Base-by-base conservation (phyloP, 202 grass and related monocot species). In the Sporobolus alterniflorus region DNA sequence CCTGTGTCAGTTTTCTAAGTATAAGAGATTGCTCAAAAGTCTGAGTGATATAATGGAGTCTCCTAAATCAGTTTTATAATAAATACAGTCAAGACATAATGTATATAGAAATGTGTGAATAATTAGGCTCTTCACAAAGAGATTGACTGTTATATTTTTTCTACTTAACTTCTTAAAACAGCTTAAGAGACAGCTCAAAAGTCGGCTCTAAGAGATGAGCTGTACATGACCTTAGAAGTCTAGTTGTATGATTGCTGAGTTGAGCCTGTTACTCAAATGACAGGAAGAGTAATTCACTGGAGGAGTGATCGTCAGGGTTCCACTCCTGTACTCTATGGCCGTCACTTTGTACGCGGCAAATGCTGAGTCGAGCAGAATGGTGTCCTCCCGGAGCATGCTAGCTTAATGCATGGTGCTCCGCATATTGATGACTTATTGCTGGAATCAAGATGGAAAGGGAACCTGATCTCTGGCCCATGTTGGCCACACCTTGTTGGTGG, bases 301-400 rank as follows among this genome's bases (percentile, higher is more conserved):
- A 0, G 81, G 69, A 26, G 49, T 15, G 6, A 66, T 43, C 1
- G 9, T 65, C 56, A 92, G 24, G 3, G 7, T 4, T 29, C 15
- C 7, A 34, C 0, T 0, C 11, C 3, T 32, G 61, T 92, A 92
- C 46, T 79, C 25, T 33, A 89, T 86, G 0, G 22, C 12, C 2
- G 47, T 73, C 25, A 92, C 73, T 76, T 71, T 88, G 60, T 61
- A 85, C 2, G 40, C 0, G 1, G 75, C 80, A 13, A 69, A 18
- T 24, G 56, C 17, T 73, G 67, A 74, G 24, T 77, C 26, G 10
- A 42, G 20, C 20, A 92, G 68, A 70, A 89, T 66, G 21, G 83
- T 80, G 67, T 86, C 78, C 5, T 83, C 49, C 78, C 78, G 2
- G 57, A 89, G 67, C 86, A 92, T 21, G 78, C 67, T 12, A 92